Evolutionary conservation across 75 land plant genomes (phyloP), one percentile per base, ranked within the genome.

Genomic region (Selaginella moellendorffii): DNA sequence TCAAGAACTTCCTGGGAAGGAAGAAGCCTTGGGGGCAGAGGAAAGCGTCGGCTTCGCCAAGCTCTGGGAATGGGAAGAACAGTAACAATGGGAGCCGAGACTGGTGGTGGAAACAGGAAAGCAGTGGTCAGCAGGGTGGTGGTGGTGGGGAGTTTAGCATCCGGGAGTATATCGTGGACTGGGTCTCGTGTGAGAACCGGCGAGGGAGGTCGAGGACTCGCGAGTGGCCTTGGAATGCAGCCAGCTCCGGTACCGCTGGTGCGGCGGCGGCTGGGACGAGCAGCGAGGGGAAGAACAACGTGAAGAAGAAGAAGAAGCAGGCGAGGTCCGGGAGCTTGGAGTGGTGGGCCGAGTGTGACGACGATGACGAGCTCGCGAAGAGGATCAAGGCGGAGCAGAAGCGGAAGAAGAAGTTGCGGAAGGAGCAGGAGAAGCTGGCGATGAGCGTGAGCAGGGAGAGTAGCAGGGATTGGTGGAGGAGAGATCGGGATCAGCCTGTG

Each of bases 401-500:
- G 26, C 0, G 53, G 28, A 65, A 64, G 24, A 61, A 46, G 29
- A 83, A 76, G 63, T 70, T 68, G 70, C 68, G 22, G 0, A 63
- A 20, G 58, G 68, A 28, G 23, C 24, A 68, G 29, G 69, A 68
- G 27, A 54, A 73, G 53, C 69, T 78, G 25, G 82, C 46, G 14
- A 36, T 36, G 46, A 36, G 46, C 46, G 46, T 36, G 5, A 84
- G 12, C 76, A 80, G 82, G 81, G 84, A 79, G 66, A 64, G 24
- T 58, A 79, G 24, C 1, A 68, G 87, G 56, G 90, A 95, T 63
- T 95, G 99, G 99, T 95, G 99, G 99, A 69, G 83, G 54, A 85
- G 89, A 36, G 96, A 95, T 54, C 46, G 14, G 14, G 5, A 36
- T 36, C 14, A 5, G 5, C 14, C 46, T 5, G 5, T 36, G 14